Evolutionary conservation across 2,329 filamentous ascomycete species (phyloP).

Genomic region (Penicillium hesseltinei): DNA sequence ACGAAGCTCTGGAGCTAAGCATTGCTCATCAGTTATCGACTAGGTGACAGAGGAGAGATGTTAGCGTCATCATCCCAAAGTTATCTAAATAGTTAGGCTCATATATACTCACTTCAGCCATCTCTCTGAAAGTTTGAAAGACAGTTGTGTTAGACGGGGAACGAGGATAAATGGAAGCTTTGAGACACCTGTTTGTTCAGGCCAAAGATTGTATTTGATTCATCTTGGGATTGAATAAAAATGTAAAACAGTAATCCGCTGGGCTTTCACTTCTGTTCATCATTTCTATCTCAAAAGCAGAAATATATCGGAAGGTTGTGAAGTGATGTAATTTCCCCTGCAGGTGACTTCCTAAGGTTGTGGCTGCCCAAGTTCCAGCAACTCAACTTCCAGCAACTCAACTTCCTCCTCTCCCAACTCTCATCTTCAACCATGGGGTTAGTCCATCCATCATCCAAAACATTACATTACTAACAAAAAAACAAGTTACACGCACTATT

Average conservation of each 20-base stretch:
- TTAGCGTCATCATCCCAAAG: background rate
- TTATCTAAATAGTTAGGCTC: background rate
- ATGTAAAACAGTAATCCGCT: background rate
- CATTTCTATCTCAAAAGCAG: background rate
- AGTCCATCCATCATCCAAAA: background rate
- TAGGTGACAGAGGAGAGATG: background rate
- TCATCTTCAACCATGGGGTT: background rate
- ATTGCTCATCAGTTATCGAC: background rate
- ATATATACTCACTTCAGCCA: background rate
- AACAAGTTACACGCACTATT: constrained; percentile 22
- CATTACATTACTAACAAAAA: background rate
- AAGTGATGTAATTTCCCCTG: background rate
- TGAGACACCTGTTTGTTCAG: background rate
- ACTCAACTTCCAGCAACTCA: background rate
- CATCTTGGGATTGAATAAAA: background rate
- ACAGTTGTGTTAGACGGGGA: no score
- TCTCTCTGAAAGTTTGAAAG: background rate
- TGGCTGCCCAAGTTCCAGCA: background rate
- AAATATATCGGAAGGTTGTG: background rate
- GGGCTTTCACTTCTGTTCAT: background rate
- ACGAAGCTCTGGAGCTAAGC: background rate
- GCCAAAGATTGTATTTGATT: background rate
- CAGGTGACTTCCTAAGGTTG: background rate
- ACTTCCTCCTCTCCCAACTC: background rate
- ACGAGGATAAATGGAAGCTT: background rate